Evolutionary conservation across 495 filamentous ascomycete species (phyloP), one percentile per base, ranked within the genome.

Genomic region (Aspergillus kassunensis): DNA sequence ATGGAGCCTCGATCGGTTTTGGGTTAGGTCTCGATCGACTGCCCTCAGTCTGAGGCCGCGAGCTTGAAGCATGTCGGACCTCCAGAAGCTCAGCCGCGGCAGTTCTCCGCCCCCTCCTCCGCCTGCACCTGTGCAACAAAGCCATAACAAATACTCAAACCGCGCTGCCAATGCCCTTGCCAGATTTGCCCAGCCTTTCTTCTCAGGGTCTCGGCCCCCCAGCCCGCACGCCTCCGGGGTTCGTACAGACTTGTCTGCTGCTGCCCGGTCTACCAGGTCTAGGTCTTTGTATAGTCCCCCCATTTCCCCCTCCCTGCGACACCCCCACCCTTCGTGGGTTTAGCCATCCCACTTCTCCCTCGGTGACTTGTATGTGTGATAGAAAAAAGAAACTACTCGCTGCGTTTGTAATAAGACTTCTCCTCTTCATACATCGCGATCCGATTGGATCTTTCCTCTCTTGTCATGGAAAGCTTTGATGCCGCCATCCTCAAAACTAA

Each of bases 131-230:
- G 71, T 75, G 43, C 73, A 75, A 56, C 73, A 72, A 24, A 51
- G 55, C 39, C 69, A 73, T 46, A 75, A 71, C 49, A 75, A 68
- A 61, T 75, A 80, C 65, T 73, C 67, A 29, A 68, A 70, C 56
- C 68, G 74, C 49, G 77, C 78, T 41, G 75, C 73, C 52, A 80
- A 72, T 65, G 79, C 80, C 53, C 64, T 83, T 37, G 75, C 78
- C 44, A 71, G 80, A 50, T 76, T 84, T 48, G 77, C 80, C 41
- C 79, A 80, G 55, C 78, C 78, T 8, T 79, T 82, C 60, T 72
- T 78, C 44, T 77, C 78, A 30, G 73, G 70, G 56, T 80, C 80
- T 47, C 65, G 80, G 58, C 78, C 80, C 46, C 71, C 79, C 5
- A 80, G 75, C 60, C 73, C 79, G 48, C 74, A 78, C 51, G 64